These are phyloP conservation scores for Yarrowia osloensis DNA, from an alignment of 805 yeast genomes.

Conservation along the genomic window DNA sequence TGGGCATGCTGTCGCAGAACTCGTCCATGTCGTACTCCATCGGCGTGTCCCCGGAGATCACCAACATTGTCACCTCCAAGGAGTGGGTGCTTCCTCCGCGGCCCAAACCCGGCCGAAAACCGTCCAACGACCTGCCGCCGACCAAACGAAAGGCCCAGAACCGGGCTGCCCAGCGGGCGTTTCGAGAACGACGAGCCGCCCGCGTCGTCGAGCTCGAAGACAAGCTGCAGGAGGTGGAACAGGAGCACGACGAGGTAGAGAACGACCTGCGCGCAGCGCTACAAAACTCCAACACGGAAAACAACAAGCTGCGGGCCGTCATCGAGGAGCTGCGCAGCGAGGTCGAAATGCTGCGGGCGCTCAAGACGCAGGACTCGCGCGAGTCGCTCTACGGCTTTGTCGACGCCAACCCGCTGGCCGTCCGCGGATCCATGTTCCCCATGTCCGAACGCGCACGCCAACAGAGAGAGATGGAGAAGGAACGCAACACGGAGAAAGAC, in stretches of 20 bases:
- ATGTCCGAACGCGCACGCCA: constrained; percentile 19
- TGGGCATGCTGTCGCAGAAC: constrained; percentile 13
- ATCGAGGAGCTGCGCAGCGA: constrained; percentile 21
- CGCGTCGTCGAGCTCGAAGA: constrained; percentile 13
- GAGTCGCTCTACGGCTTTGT: constrained; percentile 23
- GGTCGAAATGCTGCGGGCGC: constrained; percentile 1
- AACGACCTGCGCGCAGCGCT: constrained; percentile 12
- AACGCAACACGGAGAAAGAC: background rate
- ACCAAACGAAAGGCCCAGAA: constrained; percentile 24
- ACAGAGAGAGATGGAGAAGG: constrained; percentile 28
- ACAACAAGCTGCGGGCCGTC: constrained; percentile 40
- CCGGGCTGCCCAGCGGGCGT: constrained; percentile 18
- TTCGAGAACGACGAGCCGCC: constrained; percentile 30
- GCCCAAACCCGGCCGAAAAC: constrained; percentile 59
- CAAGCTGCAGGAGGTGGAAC: background rate
- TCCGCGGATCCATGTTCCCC: constrained; percentile 25
- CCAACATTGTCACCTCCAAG: constrained; percentile 51
- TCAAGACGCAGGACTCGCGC: constrained; percentile 10
- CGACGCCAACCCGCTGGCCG: constrained; percentile 26
- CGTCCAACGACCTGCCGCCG: constrained; percentile 31
- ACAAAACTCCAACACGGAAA: constrained; percentile 33
- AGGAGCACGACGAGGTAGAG: constrained; percentile 14
- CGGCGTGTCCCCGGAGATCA: constrained; percentile 20
- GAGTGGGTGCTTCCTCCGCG: constrained; percentile 76
- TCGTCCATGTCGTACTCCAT: constrained; percentile 22